A percentile compares a stretch with the other conserved stretches of the same genome.
Conservation (phyloP, 2,329 filamentous ascomycete genomes). For the Claviceps capensis region DNA sequence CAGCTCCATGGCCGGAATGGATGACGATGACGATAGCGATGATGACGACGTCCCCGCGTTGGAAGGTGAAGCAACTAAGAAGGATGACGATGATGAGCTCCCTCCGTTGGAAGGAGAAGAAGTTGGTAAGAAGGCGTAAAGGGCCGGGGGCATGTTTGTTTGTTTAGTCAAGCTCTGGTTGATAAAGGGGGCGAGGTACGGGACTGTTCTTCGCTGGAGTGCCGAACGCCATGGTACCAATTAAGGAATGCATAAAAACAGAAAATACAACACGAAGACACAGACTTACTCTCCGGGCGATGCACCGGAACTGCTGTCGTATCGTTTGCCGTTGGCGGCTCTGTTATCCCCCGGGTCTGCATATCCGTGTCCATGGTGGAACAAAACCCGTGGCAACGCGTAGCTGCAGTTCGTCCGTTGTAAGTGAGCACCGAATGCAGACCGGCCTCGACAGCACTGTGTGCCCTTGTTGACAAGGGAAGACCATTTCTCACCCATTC, state of each 20-base stretch:
- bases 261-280: background rate
- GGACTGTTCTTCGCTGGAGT: background rate
- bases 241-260: background rate
- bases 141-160: background rate
- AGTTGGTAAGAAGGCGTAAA: slow-evolving; percentile 25
- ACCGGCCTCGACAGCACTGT: too few species aligned
- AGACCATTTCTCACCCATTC: too few species aligned
- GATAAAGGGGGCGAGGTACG: background rate
- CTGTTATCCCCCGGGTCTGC: too few species aligned
- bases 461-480: too few species aligned
- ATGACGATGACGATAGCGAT: slow-evolving; percentile 35
- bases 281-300: background rate
- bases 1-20: slow-evolving; percentile 34
- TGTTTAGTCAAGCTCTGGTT: background rate
- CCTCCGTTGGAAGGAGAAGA: slow-evolving; percentile 49
- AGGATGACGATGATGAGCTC: slow-evolving; percentile 51
- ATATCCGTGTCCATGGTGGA: background rate
- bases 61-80: slow-evolving; percentile 32
- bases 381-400: too few species aligned
- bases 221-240: background rate
- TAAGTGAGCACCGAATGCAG: too few species aligned
- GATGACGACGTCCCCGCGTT: slow-evolving; percentile 65
- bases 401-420: too few species aligned
- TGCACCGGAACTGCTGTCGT: background rate
- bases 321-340: background rate